Percentiles rank a stretch among this genome's conserved stretches.
Conservation (phyloP, 768 basidiomycete species). For the Suillus spraguei region DNA sequence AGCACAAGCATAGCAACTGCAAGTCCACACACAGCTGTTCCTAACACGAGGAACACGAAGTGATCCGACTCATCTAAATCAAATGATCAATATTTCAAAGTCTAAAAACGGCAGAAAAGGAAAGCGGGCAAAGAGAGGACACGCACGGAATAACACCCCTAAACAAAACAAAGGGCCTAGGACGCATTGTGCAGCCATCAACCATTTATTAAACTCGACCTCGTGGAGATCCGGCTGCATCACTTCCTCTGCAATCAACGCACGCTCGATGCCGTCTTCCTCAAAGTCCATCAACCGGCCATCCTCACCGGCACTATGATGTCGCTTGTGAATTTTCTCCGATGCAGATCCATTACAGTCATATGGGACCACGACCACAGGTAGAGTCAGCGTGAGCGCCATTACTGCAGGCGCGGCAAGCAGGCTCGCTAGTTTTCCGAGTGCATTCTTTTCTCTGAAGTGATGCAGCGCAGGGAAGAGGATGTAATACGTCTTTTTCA, state of each 20-base stretch:
- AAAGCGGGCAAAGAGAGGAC: constrained; percentile 1
- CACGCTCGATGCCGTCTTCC: constrained; percentile 71
- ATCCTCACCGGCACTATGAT: constrained; percentile 34
- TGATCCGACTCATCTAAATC: constrained; percentile 47
- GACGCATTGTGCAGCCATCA: constrained; percentile 83
- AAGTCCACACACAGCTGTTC: constrained; percentile 55
- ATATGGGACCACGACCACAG: constrained; percentile 79
- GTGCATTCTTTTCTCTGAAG: constrained; percentile 67
- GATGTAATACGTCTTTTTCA: constrained; percentile 53
- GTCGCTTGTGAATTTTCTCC: constrained; percentile 23
- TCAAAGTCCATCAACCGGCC: constrained; percentile 67
- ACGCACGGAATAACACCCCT: constrained; percentile 80
- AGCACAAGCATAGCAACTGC: constrained; percentile 56
- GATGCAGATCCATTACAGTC: constrained; percentile 19
- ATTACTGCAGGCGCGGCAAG: constrained; percentile 89
- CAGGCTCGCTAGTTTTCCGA: constrained; percentile 72
- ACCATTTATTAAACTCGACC: constrained; percentile 73
- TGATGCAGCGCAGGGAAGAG: constrained; percentile 86
- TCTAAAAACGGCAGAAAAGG: not conserved
- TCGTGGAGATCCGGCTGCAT: constrained; percentile 71
- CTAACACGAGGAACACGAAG: constrained; percentile 55
- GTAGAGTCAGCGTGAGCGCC: constrained; percentile 83
- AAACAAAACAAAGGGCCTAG: constrained; percentile 81
- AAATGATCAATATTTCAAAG: not conserved
- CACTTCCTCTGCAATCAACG: constrained; percentile 74